phyloP scores from a whole-genome alignment of 1,139 yeast species.

The Hemisphaericaspora subhashii region DNA sequence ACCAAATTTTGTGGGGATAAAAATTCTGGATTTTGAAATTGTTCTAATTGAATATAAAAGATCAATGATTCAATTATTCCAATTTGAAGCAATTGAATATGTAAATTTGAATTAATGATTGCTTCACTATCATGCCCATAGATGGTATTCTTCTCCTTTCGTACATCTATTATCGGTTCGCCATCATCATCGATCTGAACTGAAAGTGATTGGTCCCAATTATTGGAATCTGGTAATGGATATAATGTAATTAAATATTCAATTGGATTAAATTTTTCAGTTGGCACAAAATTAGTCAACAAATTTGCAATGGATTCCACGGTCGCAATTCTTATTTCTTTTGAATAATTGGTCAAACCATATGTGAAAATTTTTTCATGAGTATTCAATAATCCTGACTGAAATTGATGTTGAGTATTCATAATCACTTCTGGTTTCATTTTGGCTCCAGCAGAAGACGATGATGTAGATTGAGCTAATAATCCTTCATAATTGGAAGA shows the following conservation, averaged over 20 bases:
- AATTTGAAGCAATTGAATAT: constrained; percentile 27
- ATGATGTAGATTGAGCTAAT: constrained; percentile 36
- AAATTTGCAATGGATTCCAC: constrained; percentile 38
- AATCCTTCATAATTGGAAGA: constrained; percentile 41
- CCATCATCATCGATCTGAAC: constrained; percentile 18
- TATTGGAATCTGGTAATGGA: constrained; percentile 28
- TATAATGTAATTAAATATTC: constrained; percentile 37
- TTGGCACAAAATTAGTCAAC: constrained; percentile 38
- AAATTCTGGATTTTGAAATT: constrained; percentile 41
- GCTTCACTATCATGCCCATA: constrained; percentile 29
- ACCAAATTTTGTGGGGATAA: constrained; percentile 28
- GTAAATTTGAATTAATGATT: constrained; percentile 22
- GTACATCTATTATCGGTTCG: constrained; percentile 18
- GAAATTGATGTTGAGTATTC: constrained; percentile 43
- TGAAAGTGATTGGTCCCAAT: constrained; percentile 22
- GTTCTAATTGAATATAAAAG: constrained; percentile 43
- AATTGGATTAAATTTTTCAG: constrained; percentile 38
- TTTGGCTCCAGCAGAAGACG: constrained; percentile 39
- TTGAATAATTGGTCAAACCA: constrained; percentile 33
- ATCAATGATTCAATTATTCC: constrained; percentile 38
- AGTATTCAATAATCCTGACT: constrained; percentile 27
- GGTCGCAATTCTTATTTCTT: constrained; percentile 40
- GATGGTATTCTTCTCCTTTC: constrained; percentile 24
- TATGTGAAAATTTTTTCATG: constrained; percentile 32
- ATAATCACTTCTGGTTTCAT: constrained; percentile 46